Percentiles rank a stretch among this genome's conserved stretches.
Conservation (phyloP, 306 rosid genomes). For the Quercus alba region DNA sequence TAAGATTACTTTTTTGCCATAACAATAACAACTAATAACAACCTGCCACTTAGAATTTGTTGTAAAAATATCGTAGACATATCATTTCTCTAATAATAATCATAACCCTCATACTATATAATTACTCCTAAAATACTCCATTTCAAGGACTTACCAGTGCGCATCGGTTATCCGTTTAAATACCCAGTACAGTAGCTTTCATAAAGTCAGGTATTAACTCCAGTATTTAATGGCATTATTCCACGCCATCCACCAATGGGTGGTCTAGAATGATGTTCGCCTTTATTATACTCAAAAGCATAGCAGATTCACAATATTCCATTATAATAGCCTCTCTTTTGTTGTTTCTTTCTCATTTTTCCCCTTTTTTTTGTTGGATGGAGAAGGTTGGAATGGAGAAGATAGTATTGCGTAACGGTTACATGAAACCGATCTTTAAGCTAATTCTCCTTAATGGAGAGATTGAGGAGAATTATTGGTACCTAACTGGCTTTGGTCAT, state of each 20-base stretch:
- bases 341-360: neutral
- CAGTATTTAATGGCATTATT: neutral
- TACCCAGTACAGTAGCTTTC: neutral
- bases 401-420: too few species aligned
- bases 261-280: neutral
- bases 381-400: neutral
- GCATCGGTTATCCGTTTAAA: neutral
- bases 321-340: neutral
- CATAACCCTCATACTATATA: too few species aligned
- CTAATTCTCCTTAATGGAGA: too few species aligned
- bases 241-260: neutral
- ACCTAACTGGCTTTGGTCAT: neutral
- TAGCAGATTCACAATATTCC: neutral
- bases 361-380: neutral
- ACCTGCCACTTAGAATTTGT: too few species aligned
- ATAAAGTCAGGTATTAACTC: neutral
- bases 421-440: too few species aligned
- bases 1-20: too few species aligned
- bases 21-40: too few species aligned
- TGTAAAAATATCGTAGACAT: too few species aligned
- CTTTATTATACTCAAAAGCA: neutral
- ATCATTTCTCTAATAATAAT: too few species aligned
- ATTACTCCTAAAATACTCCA: neutral
- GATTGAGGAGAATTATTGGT: constrained; percentile 8
- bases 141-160: neutral